Evolutionary conservation across 495 filamentous ascomycete species (phyloP).

Genomic region (Aspergillus ellipticus): DNA sequence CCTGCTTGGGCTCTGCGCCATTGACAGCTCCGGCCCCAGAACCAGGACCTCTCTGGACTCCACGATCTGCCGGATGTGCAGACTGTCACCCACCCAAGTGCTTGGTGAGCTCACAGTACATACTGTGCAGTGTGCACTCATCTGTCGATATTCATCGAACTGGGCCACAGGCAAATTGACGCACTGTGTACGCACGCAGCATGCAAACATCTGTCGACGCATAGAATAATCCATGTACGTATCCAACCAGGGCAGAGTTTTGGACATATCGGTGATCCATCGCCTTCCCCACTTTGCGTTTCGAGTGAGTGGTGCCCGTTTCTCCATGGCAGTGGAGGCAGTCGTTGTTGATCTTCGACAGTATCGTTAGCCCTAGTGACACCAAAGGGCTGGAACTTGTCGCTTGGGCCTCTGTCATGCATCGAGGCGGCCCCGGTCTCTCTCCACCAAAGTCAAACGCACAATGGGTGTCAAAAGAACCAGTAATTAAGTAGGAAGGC

Average conservation of each 20-base stretch:
- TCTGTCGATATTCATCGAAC: background rate
- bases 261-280: constrained; percentile 10
- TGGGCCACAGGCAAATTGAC: background rate
- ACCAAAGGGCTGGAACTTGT: constrained; percentile 16
- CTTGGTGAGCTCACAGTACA: too few relatives aligned
- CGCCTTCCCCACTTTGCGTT: constrained; percentile 3
- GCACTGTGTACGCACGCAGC: background rate
- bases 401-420: constrained; percentile 6
- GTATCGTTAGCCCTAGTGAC: constrained; percentile 7
- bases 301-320: background rate
- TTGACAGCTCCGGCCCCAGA: constrained; percentile 8
- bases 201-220: background rate
- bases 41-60: background rate
- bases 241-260: constrained; percentile 6
- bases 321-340: constrained; percentile 5
- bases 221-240: background rate
- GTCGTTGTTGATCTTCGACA: constrained; percentile 11
- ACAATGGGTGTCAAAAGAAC: background rate
- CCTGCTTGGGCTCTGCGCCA: constrained; percentile 5
- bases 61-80: constrained; percentile 8
- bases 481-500: background rate
- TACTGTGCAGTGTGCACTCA: too few relatives aligned
- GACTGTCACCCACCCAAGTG: background rate
- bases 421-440: background rate
- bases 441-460: background rate